A percentile compares a stretch with the other conserved stretches of the same genome.
phyloP scores from a whole-genome alignment of 768 basidiomycete species.

The Boletus rex-veris region DNA sequence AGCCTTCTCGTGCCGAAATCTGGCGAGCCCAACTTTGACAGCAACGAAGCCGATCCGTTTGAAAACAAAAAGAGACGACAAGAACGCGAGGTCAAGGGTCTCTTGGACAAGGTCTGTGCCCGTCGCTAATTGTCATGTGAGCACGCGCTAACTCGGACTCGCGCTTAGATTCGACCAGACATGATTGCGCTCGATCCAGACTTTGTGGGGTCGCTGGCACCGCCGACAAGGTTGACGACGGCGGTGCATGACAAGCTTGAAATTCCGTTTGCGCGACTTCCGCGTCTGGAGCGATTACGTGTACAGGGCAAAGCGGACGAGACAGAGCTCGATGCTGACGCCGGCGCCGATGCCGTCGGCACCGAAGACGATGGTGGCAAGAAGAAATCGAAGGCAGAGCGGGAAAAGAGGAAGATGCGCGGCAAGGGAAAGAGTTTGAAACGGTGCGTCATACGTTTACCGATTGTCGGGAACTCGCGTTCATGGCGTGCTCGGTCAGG shows the following conservation, averaged over 20 bases:
- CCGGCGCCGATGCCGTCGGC: slow-evolving; percentile 19
- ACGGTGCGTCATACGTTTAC: slow-evolving; percentile 39
- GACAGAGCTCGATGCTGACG: slow-evolving; percentile 49
- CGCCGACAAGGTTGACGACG: slow-evolving; percentile 57
- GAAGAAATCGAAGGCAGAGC: slow-evolving; percentile 25
- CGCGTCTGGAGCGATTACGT: slow-evolving; percentile 63
- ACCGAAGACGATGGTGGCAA: slow-evolving; percentile 23
- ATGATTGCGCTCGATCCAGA: slow-evolving; percentile 84
- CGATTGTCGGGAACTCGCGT: background rate
- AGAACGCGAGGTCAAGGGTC: slow-evolving; percentile 85
- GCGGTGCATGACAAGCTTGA: slow-evolving; percentile 42
- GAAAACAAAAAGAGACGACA: slow-evolving; percentile 77
- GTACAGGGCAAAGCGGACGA: slow-evolving; percentile 72
- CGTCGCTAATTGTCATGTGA: background rate
- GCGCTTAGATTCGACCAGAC: slow-evolving; percentile 77
- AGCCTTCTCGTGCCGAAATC: slow-evolving; percentile 87
- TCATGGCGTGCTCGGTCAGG: slow-evolving; percentile 23
- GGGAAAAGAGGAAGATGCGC: slow-evolving; percentile 77
- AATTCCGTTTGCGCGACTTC: slow-evolving; percentile 66
- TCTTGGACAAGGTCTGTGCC: slow-evolving; percentile 77
- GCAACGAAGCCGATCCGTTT: slow-evolving; percentile 90
- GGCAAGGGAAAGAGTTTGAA: slow-evolving; percentile 87
- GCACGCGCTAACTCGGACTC: background rate
- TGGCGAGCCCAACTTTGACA: slow-evolving; percentile 95
- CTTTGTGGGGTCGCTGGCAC: slow-evolving; percentile 66